Conservation (phyloP, 371 early-diverging fungal species). For the Rhizopus delemar region DNA sequence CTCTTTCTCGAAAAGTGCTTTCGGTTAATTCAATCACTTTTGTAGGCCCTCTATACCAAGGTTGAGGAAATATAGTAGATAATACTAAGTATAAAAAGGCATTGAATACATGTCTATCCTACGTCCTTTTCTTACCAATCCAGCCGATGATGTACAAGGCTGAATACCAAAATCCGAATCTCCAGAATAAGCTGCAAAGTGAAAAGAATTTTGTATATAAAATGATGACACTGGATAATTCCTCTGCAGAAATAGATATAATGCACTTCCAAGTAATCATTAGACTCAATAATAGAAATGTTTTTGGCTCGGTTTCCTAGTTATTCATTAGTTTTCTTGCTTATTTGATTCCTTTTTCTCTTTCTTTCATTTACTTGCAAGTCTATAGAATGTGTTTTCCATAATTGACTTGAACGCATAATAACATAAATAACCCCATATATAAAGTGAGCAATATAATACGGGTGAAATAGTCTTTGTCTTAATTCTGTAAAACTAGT, state of each 20-base stretch:
- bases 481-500: constrained; percentile 41
- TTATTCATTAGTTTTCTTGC: background rate
- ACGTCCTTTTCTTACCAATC: constrained; percentile 40
- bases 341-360: background rate
- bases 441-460: constrained; percentile 52
- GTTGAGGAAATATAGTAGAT: constrained; percentile 57
- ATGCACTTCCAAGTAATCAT: constrained; percentile 43
- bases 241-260: constrained; percentile 55
- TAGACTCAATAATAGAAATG: constrained; percentile 28
- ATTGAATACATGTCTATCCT: background rate
- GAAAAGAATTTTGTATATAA: constrained; percentile 58
- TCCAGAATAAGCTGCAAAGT: constrained; percentile 47
- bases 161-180: constrained; percentile 35
- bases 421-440: constrained; percentile 33
- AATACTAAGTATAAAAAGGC: constrained; percentile 32
- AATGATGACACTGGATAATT: constrained; percentile 55
- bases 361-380: constrained; percentile 15
- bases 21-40: constrained; percentile 45
- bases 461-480: constrained; percentile 54
- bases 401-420: constrained; percentile 13
- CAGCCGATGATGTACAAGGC: constrained; percentile 46
- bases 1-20: constrained; percentile 27
- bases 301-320: constrained; percentile 39
- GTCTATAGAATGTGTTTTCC: constrained; percentile 8
- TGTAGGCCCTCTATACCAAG: constrained; percentile 61